Evolutionary conservation across 75 land plant species (phyloP).

Genomic region (Pseudotsuga menziesii): DNA sequence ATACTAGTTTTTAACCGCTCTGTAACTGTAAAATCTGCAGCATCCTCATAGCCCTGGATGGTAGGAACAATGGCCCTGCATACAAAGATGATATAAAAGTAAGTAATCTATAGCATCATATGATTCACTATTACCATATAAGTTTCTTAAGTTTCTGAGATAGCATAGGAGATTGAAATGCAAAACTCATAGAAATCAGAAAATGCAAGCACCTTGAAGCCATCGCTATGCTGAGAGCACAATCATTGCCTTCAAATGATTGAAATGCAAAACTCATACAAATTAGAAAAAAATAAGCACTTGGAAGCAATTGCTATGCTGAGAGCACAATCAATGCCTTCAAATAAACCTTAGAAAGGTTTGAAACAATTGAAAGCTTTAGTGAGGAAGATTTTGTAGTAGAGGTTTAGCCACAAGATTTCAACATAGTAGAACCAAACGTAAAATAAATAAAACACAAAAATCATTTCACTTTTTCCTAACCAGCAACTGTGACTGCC

Average conservation of each 20-base stretch:
- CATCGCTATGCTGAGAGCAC: neutral
- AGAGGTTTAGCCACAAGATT: neutral
- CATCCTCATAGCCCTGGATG: conserved; percentile 99
- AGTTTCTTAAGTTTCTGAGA: conserved; percentile 4
- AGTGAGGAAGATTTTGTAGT: neutral
- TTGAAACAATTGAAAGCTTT: neutral
- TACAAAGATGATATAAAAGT: conserved; percentile 8
- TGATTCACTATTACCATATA: neutral
- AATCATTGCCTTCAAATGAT: neutral
- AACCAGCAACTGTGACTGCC: too few relatives aligned
- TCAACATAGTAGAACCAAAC: neutral
- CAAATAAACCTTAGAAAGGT: neutral
- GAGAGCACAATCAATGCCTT: neutral
- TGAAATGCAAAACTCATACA: neutral
- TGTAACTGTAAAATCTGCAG: conserved; percentile 89
- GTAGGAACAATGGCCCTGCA: conserved; percentile 93
- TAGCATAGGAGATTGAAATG: neutral
- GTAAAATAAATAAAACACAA: neutral
- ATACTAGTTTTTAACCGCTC: conserved; percentile 87
- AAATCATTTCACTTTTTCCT: neutral
- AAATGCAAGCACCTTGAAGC: neutral
- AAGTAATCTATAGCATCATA: conserved; percentile 6
- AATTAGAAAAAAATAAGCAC: neutral
- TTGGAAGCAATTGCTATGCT: neutral
- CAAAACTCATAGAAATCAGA: neutral